Evolutionary conservation across 225 moss, liverwort and hornwort genomes (phyloP).

Genomic region (Bryum argenteum): DNA sequence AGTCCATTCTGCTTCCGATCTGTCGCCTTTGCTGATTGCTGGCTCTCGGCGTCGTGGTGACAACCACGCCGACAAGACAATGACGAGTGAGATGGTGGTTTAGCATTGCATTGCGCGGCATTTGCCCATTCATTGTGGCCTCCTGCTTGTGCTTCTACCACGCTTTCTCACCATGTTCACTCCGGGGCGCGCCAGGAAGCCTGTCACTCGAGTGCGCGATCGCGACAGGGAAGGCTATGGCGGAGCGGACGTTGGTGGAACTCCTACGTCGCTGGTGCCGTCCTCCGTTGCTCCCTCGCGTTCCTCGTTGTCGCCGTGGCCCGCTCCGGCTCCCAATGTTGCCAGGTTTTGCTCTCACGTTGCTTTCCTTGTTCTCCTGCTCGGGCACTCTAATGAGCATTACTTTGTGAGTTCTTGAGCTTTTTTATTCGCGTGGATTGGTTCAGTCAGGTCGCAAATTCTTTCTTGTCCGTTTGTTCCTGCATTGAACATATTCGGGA

Average conservation of each 20-base stretch:
- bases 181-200: slow-evolving; percentile 51
- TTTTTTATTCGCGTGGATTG: neutral
- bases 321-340: slow-evolving; percentile 56
- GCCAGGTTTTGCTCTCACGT: slow-evolving; percentile 43
- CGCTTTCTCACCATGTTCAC: slow-evolving; percentile 45
- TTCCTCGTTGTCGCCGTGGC: slow-evolving; percentile 63
- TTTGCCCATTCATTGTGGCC: no score
- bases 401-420: neutral
- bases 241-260: slow-evolving; percentile 38
- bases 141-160: no score
- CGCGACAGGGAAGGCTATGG: slow-evolving; percentile 33
- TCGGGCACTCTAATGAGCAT: neutral
- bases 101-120: no score
- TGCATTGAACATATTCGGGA: slow-evolving; percentile 1
- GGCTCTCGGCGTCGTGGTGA: no score
- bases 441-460: neutral
- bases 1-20: no score
- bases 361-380: neutral
- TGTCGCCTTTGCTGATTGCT: no score
- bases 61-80: no score
- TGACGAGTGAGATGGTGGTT: no score
- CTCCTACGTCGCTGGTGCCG: slow-evolving; percentile 48
- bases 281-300: slow-evolving; percentile 45
- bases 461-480: slow-evolving; percentile 12
- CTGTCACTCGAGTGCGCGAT: slow-evolving; percentile 40